Evolutionary conservation across 257 asterid genomes (phyloP), one percentile per base, ranked within the genome.

Genomic region (Sherardia arvensis): DNA sequence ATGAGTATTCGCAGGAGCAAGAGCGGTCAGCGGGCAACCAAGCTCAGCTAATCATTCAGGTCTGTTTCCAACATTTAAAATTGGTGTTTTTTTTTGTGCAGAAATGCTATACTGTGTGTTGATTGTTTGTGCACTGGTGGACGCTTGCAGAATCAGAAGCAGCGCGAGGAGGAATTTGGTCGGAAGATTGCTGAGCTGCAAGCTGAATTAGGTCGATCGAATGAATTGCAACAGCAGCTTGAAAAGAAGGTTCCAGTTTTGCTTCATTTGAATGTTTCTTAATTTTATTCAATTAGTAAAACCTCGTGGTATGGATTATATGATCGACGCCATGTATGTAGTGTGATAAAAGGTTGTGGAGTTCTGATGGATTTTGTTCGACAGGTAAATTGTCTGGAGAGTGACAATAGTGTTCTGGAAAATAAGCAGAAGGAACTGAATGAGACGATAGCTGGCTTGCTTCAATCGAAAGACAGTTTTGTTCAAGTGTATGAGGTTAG

Each of bases 401-500:
- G 47, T 59, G 81, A 75, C 36, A 79, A 73, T 65, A 72, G 66
- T 25, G 23, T 79, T 75, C 79, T 79, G 53, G 81, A 79, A 69
- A 71, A 62, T 64, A 71, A 56, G 69, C 79, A 70, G 73, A 76
- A 65, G 69, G 81, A 76, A 49, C 30, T 76, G 77, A 69, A 70
- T 38, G 84, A 64, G 67, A 73, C 77, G 30, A 65, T 79, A 47
- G 34, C 66, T 55, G 70, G 49, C 65, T 59, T 76, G 47, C 69
- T 79, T 28, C 81, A 71, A 62, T 79, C 81, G 28, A 76, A 66
- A 22, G 79, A 79, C 12, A 53, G 67, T 65, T 79, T 79, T 63
- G 55, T 57, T 36, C 75, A 76, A 55, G 74, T 66, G n/a, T 79
- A 79, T 73, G 79, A 79, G 84, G 84, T 79, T 62, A 65, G 64